A percentile compares a stretch with the other conserved stretches of the same genome.
phyloP scores from a whole-genome alignment of 495 filamentous ascomycete species.

The Xylaria sp. region DNA sequence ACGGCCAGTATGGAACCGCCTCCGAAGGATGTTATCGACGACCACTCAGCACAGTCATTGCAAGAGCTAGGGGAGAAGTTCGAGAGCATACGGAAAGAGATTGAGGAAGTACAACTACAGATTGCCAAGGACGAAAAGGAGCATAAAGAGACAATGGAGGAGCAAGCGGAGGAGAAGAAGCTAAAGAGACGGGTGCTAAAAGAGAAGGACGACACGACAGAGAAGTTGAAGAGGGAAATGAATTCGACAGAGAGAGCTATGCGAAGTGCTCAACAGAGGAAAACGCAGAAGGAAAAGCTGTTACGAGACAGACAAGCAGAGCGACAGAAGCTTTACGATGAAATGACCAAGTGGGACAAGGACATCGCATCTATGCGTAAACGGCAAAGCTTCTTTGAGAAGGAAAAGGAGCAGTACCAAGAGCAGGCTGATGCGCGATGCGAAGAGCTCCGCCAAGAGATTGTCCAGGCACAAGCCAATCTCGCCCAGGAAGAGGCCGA shows the following conservation, averaged over 20 bases:
- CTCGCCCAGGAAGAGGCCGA: constrained; percentile 48
- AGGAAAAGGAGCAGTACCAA: constrained; percentile 47
- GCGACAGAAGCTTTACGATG: constrained; percentile 60
- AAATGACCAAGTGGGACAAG: constrained; percentile 63
- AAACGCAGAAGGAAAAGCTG: constrained; percentile 78
- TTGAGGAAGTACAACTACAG: constrained; percentile 61
- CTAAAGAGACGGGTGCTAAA: constrained; percentile 75
- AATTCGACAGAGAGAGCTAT: constrained; percentile 81
- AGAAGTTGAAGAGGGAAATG: constrained; percentile 80
- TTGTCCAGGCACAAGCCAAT: constrained; percentile 39
- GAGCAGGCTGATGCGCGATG: constrained; percentile 37
- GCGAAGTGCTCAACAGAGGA: constrained; percentile 80
- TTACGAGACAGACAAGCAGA: constrained; percentile 78
- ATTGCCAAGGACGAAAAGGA: constrained; percentile 72
- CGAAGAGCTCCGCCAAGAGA: constrained; percentile 42
- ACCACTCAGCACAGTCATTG: constrained; percentile 52
- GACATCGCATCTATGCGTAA: constrained; percentile 57
- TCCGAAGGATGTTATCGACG: constrained; percentile 52
- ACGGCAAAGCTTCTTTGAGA: constrained; percentile 50
- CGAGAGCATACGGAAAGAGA: constrained; percentile 74
- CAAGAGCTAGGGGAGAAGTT: constrained; percentile 72
- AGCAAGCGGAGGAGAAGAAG: constrained; percentile 74
- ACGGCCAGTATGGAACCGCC: constrained; percentile 65
- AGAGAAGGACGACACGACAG: constrained; percentile 86
- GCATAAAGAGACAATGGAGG: constrained; percentile 71